Conservation (phyloP, 2,329 filamentous ascomycete genomes). For the Ceratocystis colombiana region DNA sequence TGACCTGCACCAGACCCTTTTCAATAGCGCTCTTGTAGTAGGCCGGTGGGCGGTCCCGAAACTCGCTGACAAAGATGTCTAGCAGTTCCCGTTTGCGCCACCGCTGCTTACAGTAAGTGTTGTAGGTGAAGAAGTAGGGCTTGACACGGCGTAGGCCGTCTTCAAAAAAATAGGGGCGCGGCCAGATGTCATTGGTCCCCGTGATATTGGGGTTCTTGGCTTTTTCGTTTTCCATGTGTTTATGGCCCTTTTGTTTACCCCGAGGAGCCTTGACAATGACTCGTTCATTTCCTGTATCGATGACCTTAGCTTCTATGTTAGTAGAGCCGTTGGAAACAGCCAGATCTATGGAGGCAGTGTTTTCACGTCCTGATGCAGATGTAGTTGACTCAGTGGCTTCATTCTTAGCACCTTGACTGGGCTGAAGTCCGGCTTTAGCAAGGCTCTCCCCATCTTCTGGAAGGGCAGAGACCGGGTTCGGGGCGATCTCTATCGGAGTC, state of each 20-base stretch:
- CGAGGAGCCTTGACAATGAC: slow-evolving; percentile 21
- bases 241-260: slow-evolving; percentile 25
- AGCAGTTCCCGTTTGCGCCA: slow-evolving; percentile 76
- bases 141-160: slow-evolving; percentile 70
- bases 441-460: neutral
- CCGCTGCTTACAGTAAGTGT: slow-evolving; percentile 86
- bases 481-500: neutral
- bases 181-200: slow-evolving; percentile 33
- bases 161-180: slow-evolving; percentile 64
- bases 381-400: neutral
- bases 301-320: slow-evolving; percentile 11
- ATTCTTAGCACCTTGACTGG: neutral
- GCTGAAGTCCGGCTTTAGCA: neutral
- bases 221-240: slow-evolving; percentile 21
- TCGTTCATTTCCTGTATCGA: slow-evolving; percentile 23
- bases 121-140: slow-evolving; percentile 90
- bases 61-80: slow-evolving; percentile 85
- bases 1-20: slow-evolving; percentile 66
- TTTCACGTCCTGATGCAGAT: neutral
- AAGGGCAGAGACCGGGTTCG: neutral
- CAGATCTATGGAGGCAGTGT: neutral
- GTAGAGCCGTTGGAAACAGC: slow-evolving; percentile 21
- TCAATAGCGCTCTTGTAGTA: slow-evolving; percentile 86
- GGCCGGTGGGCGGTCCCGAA: slow-evolving; percentile 71
- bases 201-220: slow-evolving; percentile 23